Conservation (phyloP, 495 filamentous ascomycete species). For the Aspergillus kassunensis region DNA sequence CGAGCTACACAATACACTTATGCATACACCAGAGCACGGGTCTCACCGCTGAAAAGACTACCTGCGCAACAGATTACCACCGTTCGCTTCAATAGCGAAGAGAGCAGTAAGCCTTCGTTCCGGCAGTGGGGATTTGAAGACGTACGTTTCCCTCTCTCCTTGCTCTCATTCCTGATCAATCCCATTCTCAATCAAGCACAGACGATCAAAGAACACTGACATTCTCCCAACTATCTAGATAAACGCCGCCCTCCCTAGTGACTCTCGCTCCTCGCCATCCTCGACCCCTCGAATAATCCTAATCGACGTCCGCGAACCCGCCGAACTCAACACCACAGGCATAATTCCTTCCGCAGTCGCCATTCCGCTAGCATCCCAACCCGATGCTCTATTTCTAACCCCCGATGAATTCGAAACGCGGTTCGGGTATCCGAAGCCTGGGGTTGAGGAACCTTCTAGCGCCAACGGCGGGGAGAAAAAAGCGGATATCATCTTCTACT, state of each 20-base stretch:
- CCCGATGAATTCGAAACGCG: slow-evolving; percentile 66
- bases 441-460: slow-evolving; percentile 10
- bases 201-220: not conserved
- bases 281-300: slow-evolving; percentile 29
- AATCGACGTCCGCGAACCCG: slow-evolving; percentile 80
- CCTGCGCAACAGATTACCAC: not conserved
- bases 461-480: not conserved
- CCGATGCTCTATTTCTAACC: slow-evolving; percentile 71
- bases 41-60: not conserved
- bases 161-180: too few relatives aligned
- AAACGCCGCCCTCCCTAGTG: slow-evolving; percentile 31
- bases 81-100: slow-evolving; percentile 25
- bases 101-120: slow-evolving; percentile 12
- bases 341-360: slow-evolving; percentile 75
- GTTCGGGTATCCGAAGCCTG: slow-evolving; percentile 45
- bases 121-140: slow-evolving; percentile 43
- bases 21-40: slow-evolving; percentile 8
- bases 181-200: not conserved
- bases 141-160: slow-evolving; percentile 32
- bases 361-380: slow-evolving; percentile 71
- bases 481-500: slow-evolving; percentile 74
- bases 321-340: slow-evolving; percentile 64
- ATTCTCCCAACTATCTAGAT: slow-evolving; percentile 27
- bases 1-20: too few relatives aligned
- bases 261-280: slow-evolving; percentile 13